These are phyloP conservation scores for Russula lepida DNA, from an alignment of 768 basidiomycete genomes.

Conservation along the genomic window DNA sequence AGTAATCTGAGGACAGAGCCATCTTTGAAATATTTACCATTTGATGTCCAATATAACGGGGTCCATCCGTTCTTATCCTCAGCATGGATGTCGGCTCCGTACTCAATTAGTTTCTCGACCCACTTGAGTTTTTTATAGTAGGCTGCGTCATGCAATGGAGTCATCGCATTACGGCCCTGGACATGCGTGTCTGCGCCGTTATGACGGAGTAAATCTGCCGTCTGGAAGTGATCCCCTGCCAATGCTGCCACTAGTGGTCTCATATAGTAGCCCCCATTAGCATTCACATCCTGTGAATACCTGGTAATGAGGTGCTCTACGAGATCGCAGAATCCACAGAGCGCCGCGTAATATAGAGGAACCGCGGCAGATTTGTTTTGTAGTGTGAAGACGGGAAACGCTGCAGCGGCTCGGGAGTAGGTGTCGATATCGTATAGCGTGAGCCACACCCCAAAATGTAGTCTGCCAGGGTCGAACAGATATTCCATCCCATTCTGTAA, in stretches of 20 bases:
- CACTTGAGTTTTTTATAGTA: not conserved
- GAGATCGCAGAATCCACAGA: not conserved
- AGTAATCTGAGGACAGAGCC: not conserved
- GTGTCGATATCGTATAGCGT: not conserved
- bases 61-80: not conserved
- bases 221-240: not conserved
- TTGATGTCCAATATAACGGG: not conserved
- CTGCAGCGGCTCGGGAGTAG: rapidly evolving
- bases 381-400: not conserved
- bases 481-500: not conserved
- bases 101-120: not conserved
- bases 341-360: not conserved
- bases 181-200: not conserved
- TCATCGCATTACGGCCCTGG: rapidly evolving
- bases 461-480: not conserved
- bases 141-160: not conserved
- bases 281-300: not conserved
- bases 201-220: not conserved
- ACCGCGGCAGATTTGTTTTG: not conserved
- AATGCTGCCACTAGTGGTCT: not conserved
- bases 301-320: not conserved
- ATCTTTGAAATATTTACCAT: no score
- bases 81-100: not conserved
- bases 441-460: not conserved
- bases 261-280: not conserved